Evolutionary conservation across 352 stramenopile species (phyloP), one percentile per base, ranked within the genome.

Genomic region (Globisporangium recalcitrans): DNA sequence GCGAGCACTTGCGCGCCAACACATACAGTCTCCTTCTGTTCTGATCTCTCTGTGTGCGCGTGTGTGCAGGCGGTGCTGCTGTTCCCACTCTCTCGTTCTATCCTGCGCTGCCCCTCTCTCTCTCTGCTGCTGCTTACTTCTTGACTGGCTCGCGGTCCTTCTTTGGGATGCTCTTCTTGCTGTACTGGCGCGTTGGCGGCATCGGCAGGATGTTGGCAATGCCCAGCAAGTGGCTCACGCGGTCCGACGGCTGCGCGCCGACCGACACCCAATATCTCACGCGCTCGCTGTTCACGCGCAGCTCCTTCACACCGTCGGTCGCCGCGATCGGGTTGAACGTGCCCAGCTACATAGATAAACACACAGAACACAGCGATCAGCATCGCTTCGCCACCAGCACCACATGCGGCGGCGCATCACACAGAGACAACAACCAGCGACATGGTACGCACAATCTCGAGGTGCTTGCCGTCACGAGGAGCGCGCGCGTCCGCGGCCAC

Each of bases 231-330:
- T 93, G 83, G 31, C 73, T 71, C 51, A 93, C 86, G 60, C 86
- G 86, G 72, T 95, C 86, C 53, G 83, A 93, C 9, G 86, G 86
- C 73, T 95, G 86, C 52, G 86, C 86, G 61, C 86, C 86, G 38
- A 95, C 86, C 36, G 84, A 93, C 62, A 95, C 81, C 84, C 86
- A 95, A 75, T 95, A 93, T 58, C 78, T 80, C 47, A 95, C 80
- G 59, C 86, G 82, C 64, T 93, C 84, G 71, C 70, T 91, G 79
- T 93, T 93, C 34, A 95, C 80, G 62, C 85, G 86, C 57, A 95
- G 73, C 64, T 95, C 84, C 73, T 95, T 95, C 58, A 95, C 82
- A 59, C 86, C 86, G 54, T 93, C 85, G 47, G 66, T 77, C 47
- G 82, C 86, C 14, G 86, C 86, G 59, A 95, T 90, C 36, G 86